Conservation (phyloP, 1,284 basidiomycete genomes). For the Hortiboletus rubellus region DNA sequence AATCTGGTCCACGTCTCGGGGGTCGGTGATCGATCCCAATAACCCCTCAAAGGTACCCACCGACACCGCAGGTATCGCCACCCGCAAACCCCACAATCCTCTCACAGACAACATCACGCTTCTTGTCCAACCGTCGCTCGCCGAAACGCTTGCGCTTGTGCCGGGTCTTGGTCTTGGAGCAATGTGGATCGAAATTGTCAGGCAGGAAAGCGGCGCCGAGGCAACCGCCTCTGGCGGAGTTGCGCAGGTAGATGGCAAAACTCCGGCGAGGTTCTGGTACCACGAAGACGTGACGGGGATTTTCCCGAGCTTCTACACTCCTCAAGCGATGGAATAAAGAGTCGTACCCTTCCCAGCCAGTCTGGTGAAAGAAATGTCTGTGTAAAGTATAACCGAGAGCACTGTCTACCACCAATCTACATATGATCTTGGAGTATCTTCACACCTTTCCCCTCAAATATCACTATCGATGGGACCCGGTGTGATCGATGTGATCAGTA, state of each 20-base stretch:
- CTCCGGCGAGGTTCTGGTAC: slow-evolving; percentile 30
- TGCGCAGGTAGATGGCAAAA: not conserved
- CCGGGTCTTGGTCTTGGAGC: slow-evolving; percentile 48
- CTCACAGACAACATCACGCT: slow-evolving; percentile 54
- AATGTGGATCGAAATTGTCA: slow-evolving; percentile 61
- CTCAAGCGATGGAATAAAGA: slow-evolving; percentile 13
- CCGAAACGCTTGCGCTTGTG: slow-evolving; percentile 47
- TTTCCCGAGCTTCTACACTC: slow-evolving; percentile 36
- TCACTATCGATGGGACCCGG: not conserved
- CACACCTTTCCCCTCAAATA: not conserved
- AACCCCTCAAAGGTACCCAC: not conserved
- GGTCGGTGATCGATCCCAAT: slow-evolving; percentile 37
- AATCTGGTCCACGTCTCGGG: slow-evolving; percentile 47
- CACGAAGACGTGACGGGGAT: slow-evolving; percentile 37
- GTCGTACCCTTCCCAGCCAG: not conserved
- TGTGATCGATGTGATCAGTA: slow-evolving; percentile 19
- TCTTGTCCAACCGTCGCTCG: slow-evolving; percentile 48
- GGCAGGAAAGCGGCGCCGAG: slow-evolving; percentile 32
- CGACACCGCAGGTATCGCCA: not conserved
- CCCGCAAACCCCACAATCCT: slow-evolving; percentile 46
- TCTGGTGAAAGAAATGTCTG: too few species aligned
- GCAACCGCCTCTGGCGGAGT: not conserved
- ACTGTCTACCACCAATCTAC: slow-evolving; percentile 5
- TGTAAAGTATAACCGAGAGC: not conserved
- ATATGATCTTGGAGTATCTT: not conserved